These are phyloP conservation scores for Yamadazyma buinensis DNA, from an alignment of 1,139 yeast genomes.

Conservation along the genomic window DNA sequence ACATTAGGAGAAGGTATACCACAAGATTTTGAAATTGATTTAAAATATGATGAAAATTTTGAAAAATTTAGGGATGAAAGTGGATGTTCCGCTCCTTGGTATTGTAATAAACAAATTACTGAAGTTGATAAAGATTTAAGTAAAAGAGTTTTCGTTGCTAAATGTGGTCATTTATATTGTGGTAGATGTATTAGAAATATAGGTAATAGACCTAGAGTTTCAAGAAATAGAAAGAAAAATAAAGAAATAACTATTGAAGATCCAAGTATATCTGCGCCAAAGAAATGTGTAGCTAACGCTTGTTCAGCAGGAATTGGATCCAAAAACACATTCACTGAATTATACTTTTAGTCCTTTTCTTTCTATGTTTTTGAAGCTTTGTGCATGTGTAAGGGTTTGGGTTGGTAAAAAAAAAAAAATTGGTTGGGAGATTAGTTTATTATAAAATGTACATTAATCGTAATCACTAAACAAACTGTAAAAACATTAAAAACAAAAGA, in stretches of 20 bases:
- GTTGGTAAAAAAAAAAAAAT: too few relatives aligned
- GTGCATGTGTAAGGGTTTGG: too few relatives aligned
- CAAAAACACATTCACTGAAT: conserved; percentile 32
- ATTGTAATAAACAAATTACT: conserved; percentile 46
- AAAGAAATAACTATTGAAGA: conserved; percentile 31
- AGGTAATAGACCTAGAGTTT: conserved; percentile 32
- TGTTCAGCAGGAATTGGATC: conserved; percentile 38
- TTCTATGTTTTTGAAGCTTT: not conserved
- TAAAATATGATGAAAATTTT: conserved; percentile 24
- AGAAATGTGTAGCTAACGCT: conserved; percentile 38
- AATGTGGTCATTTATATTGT: conserved; percentile 85
- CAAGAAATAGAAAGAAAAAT: conserved; percentile 12
- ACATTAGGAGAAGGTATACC: conserved; percentile 72
- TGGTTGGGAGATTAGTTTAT: not conserved
- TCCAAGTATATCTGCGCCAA: conserved; percentile 47
- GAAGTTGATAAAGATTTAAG: conserved; percentile 60
- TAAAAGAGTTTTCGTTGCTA: conserved; percentile 61
- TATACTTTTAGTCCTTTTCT: conserved; percentile 30
- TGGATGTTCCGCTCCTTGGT: conserved; percentile 61
- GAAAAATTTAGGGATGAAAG: conserved; percentile 26
- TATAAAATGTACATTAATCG: not conserved
- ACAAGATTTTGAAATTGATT: conserved; percentile 36
- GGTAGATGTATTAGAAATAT: conserved; percentile 76
- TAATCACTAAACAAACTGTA: not conserved
- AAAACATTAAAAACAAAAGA: too few relatives aligned